Evolutionary conservation across 768 basidiomycete species (phyloP), one percentile per base, ranked within the genome.

Genomic region (Pleurotus cornucopiae): DNA sequence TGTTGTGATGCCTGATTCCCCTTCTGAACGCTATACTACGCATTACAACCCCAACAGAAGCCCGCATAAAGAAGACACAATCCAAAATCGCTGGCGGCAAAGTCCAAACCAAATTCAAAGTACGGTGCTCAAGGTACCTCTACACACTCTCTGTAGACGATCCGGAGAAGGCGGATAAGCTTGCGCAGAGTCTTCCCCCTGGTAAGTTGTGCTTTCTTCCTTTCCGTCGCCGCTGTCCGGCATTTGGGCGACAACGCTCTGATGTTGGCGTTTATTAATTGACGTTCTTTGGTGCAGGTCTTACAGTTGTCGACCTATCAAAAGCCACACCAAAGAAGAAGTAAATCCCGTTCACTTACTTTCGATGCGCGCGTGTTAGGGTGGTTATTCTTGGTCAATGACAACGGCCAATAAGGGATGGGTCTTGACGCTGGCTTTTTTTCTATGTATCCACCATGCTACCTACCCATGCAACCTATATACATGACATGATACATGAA

Each of bases 71-170:
- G 81, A 97, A 95, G 81, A 88, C 88, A 59, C 79, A 83, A 57
- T 76, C 89, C 39, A 84, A 80, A 71, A 73, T 78, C 26, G 70
- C 84, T 34, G 80, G 81, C 49, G 88, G 84, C 65, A 92, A 92
- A 77, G 78, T 80, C 37, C 80, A 85, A 75, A 96, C 91, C 69
- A 99, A 98, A 79, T 98, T 98, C 86, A 99, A 99, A 84, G 85
- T 99, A 70, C 84, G 97, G 71, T 98, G 95, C 80, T 89, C 91
- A 58, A 83, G 91, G 71, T 94, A 94, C 74, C 87, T 95, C 59
- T 99, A 99, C 87, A 98, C 97, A n/a, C 84, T 98, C 61, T 84
- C 86, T 59, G 73, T 98, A 70, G 89, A 94, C 71, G 97, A 99
- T 78, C 85, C 91, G 67, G 94, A 97, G 73, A 98, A 98, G 82